Conservation (phyloP, 2,329 filamentous ascomycete species). For the Passalora sequoiae region DNA sequence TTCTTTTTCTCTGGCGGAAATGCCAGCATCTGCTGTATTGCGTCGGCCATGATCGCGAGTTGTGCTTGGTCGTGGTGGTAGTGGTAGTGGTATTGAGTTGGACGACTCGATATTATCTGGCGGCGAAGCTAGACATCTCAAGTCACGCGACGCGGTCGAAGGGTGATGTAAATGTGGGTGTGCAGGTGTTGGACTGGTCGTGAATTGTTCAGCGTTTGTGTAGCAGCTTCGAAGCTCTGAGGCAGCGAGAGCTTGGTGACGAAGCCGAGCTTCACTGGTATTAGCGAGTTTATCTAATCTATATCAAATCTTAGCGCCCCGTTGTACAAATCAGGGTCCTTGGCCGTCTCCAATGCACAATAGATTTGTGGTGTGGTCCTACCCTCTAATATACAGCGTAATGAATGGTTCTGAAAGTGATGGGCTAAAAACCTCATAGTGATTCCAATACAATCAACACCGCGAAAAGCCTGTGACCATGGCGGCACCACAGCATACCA, state of each 20-base stretch:
- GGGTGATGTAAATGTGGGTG: no score
- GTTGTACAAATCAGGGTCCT: conserved; percentile 1
- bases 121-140: no score
- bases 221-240: background rate
- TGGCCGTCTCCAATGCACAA: background rate
- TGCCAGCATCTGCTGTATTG: conserved; percentile 22
- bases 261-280: background rate
- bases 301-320: conserved; percentile 3
- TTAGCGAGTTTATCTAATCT: no score
- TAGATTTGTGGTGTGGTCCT: background rate
- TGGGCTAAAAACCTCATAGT: background rate
- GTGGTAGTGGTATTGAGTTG: conserved; percentile 5
- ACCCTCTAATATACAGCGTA: no score
- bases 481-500: conserved; percentile 15
- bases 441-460: no score
- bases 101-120: no score
- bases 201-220: background rate
- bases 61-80: conserved; percentile 15
- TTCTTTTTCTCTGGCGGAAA: conserved; percentile 33
- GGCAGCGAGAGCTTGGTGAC: background rate
- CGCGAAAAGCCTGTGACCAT: no score
- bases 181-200: no score
- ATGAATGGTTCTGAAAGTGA: no score
- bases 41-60: conserved; percentile 28
- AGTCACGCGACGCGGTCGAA: no score